Percentiles rank a stretch among this genome's conserved stretches.
Evolutionary conservation across 768 basidiomycete genomes (phyloP).

Genomic region (Dictyophora rubrovolvata): DNA sequence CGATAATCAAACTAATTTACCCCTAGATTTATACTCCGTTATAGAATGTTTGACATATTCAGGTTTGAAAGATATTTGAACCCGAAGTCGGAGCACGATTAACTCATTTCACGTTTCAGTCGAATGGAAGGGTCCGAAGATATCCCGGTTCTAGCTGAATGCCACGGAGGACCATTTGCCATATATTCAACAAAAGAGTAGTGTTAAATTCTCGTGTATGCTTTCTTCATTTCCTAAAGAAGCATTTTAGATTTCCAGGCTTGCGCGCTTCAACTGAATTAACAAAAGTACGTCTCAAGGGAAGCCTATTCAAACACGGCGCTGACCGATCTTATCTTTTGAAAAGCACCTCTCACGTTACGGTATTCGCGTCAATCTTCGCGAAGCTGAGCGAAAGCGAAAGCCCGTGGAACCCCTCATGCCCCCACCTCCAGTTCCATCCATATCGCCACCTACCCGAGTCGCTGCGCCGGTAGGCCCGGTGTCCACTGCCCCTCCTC

Average conservation of each 20-base stretch:
- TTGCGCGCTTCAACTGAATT: constrained; percentile 55
- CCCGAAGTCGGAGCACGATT: constrained; percentile 24
- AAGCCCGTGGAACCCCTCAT: constrained; percentile 15
- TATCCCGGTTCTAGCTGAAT: constrained; percentile 47
- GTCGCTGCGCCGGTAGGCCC: background rate
- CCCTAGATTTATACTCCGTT: constrained; percentile 48
- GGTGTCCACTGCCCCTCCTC: background rate
- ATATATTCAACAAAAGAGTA: constrained; percentile 59
- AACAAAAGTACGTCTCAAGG: constrained; percentile 40
- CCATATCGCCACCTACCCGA: background rate
- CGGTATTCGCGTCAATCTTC: constrained; percentile 49
- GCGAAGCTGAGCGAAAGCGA: constrained; percentile 47
- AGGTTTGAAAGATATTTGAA: constrained; percentile 18
- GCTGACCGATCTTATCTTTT: constrained; percentile 1
- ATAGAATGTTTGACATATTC: constrained; percentile 51
- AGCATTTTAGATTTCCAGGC: constrained; percentile 40
- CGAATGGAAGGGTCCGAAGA: constrained; percentile 16
- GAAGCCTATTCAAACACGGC: background rate
- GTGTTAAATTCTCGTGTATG: background rate
- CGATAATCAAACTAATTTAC: background rate
- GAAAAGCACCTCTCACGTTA: constrained; percentile 32
- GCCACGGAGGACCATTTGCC: constrained; percentile 51
- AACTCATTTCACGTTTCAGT: constrained; percentile 15
- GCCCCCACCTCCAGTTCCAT: background rate
- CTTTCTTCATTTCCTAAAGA: background rate